Percentiles rank a stretch among this genome's conserved stretches.
Evolutionary conservation across 106 monocot genomes (phyloP).

Genomic region (Dendrobium chrysotoxum): DNA sequence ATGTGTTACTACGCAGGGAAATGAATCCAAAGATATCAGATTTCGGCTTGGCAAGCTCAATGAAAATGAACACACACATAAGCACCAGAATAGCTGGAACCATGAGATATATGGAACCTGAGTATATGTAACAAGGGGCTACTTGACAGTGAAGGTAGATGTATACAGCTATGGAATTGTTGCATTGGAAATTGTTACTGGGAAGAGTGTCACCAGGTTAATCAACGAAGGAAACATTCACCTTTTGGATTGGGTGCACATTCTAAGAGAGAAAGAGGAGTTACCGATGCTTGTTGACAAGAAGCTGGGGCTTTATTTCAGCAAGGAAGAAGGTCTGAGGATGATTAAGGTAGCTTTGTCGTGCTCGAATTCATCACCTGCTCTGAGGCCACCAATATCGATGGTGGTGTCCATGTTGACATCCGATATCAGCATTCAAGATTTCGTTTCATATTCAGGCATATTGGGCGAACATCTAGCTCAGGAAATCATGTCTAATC

Average conservation of each 20-base stretch:
- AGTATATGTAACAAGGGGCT: slow-evolving; percentile 59
- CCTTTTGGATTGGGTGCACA: slow-evolving; percentile 52
- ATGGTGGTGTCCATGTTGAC: slow-evolving; percentile 16
- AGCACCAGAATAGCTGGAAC: slow-evolving; percentile 54
- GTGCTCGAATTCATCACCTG: slow-evolving; percentile 18
- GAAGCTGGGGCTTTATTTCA: slow-evolving; percentile 7
- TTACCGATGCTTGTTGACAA: slow-evolving; percentile 13
- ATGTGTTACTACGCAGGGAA: slow-evolving; percentile 40
- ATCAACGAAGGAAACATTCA: slow-evolving; percentile 38
- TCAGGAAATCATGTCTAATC: too few species aligned
- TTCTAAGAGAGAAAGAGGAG: slow-evolving; percentile 16
- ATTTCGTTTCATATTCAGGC: background rate
- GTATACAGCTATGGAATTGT: slow-evolving; percentile 75
- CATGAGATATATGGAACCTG: slow-evolving; percentile 54
- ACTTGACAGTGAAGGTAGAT: slow-evolving; percentile 57
- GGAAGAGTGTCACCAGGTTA: slow-evolving; percentile 36
- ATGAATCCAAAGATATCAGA: slow-evolving; percentile 51
- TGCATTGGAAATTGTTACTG: slow-evolving; percentile 45
- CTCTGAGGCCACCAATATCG: slow-evolving; percentile 18
- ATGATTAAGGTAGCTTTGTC: slow-evolving; percentile 11
- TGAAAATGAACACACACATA: slow-evolving; percentile 34
- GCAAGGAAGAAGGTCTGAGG: slow-evolving; percentile 7
- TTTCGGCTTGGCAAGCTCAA: slow-evolving; percentile 51
- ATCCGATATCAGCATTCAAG: background rate
- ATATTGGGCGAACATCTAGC: too few species aligned